Conservation (phyloP, 768 basidiomycete genomes). For the Multifurca ochricompacta region DNA sequence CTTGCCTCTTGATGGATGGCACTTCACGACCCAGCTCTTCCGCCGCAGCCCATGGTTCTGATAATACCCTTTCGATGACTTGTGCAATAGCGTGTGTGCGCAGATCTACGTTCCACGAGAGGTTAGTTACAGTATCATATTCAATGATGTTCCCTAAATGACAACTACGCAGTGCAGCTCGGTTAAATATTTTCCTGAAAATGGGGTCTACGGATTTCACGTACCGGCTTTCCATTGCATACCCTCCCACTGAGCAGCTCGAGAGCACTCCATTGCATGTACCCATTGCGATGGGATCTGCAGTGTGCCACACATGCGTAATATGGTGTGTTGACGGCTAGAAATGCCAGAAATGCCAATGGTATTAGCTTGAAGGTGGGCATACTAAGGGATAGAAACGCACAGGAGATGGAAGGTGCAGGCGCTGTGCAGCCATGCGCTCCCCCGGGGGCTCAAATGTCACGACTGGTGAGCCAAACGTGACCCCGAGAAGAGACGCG, state of each 20-base stretch:
- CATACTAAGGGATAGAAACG: slow-evolving; percentile 23
- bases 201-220: slow-evolving; percentile 8
- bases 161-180: slow-evolving; percentile 43
- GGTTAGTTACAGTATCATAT: slow-evolving; percentile 86
- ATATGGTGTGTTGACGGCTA: slow-evolving; percentile 68
- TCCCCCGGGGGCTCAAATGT: slow-evolving; percentile 80
- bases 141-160: slow-evolving; percentile 83
- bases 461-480: slow-evolving; percentile 90
- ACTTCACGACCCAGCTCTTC: slow-evolving; percentile 54
- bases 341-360: background rate
- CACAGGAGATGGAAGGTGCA: slow-evolving; percentile 86
- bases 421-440: slow-evolving; percentile 53
- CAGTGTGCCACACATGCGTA: slow-evolving; percentile 88
- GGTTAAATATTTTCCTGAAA: background rate
- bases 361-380: background rate
- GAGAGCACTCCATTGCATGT: slow-evolving; percentile 71
- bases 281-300: slow-evolving; percentile 89
- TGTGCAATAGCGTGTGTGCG: slow-evolving; percentile 73
- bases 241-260: slow-evolving; percentile 74
- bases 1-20: slow-evolving; percentile 44
- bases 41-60: slow-evolving; percentile 62
- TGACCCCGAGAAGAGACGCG: slow-evolving; percentile 74
- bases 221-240: slow-evolving; percentile 69
- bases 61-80: slow-evolving; percentile 68
- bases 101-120: slow-evolving; percentile 80